Evolutionary conservation across 257 asterid species (phyloP), one percentile per base, ranked within the genome.

Genomic region (Hygrophila difformis): DNA sequence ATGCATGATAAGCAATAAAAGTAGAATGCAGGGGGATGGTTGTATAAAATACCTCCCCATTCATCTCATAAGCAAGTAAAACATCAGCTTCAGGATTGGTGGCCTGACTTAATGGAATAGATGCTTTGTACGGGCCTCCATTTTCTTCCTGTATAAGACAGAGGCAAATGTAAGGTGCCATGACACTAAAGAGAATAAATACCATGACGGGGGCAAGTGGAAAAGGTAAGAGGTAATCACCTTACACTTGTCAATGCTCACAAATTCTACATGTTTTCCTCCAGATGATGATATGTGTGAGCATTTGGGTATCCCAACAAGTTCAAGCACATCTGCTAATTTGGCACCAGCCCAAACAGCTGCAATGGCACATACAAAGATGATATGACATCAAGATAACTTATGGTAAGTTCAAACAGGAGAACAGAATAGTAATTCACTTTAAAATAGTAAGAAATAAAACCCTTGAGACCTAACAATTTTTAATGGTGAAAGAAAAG

Each of bases 221-320:
- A 28, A 47, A 12, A 49, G 18, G 36, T 1, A 28, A 47, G 12
- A 49, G 18, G 36, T 1, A 55, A 44, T 65, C 65, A 85, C 98
- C 96, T 91, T 91, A 75, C 98, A 91, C 81, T 70, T 82, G 63
- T 91, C 96, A 53, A 91, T 68, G 93, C 98, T 91, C 47, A 86
- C 93, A 50, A 91, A 91, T 55, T 91, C 98, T 19, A 82, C 88
- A 63, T 91, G 96, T 43, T 73, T 85, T 58, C 86, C 93, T 60
- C 96, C 92, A 18, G 76, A 71, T 49, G 73, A 63, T 12, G 93
- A 77, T 39, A 38, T 52, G 50, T 49, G 64, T 2, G 93, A 68
- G 71, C 70, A 64, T 66, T 77, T 79, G 1, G 84, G 84, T 59
- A 89, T 74, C 55, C 96, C 94, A 52, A 72, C 62, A 55, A 82